A percentile compares a stretch with the other conserved stretches of the same genome.
Evolutionary conservation across 179 eudicot species (phyloP).

Genomic region (Carnegiea gigantea): DNA sequence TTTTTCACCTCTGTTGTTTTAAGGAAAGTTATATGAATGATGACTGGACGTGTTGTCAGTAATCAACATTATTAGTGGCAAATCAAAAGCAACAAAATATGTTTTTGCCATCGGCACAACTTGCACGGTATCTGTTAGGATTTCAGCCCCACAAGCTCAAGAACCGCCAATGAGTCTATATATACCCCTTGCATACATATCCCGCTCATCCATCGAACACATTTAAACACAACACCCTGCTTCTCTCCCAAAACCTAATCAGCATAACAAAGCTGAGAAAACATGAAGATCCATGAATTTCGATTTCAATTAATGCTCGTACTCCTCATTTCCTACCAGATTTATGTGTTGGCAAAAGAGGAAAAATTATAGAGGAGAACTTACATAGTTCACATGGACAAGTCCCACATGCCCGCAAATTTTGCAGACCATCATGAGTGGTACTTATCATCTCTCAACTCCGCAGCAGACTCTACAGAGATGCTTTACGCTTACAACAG

Average conservation of each 20-base stretch:
- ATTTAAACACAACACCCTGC: background rate
- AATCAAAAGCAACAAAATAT: background rate
- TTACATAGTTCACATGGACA: slow-evolving; percentile 78
- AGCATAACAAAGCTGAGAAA: background rate
- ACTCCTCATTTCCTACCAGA: slow-evolving; percentile 30
- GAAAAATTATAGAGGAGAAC: slow-evolving; percentile 39
- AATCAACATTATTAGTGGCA: background rate
- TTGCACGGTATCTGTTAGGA: background rate
- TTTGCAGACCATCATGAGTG: slow-evolving; percentile 40
- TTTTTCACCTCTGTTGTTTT: too few relatives aligned
- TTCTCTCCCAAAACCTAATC: background rate
- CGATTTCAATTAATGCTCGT: slow-evolving; percentile 27
- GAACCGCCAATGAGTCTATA: background rate
- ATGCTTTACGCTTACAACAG: slow-evolving; percentile 63
- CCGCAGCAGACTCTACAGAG: slow-evolving; percentile 52
- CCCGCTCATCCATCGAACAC: background rate
- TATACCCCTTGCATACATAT: background rate
- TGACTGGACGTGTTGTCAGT: background rate
- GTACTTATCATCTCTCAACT: slow-evolving; percentile 56
- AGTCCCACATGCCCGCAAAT: slow-evolving; percentile 53
- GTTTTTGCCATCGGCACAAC: slow-evolving; percentile 2
- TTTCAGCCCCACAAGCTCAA: slow-evolving; percentile 3
- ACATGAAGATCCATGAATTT: slow-evolving; percentile 38
- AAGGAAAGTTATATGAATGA: too few relatives aligned
- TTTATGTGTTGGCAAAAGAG: slow-evolving; percentile 28